Conservation (phyloP, 1,139 yeast species). For the Meyerozyma sp. region DNA sequence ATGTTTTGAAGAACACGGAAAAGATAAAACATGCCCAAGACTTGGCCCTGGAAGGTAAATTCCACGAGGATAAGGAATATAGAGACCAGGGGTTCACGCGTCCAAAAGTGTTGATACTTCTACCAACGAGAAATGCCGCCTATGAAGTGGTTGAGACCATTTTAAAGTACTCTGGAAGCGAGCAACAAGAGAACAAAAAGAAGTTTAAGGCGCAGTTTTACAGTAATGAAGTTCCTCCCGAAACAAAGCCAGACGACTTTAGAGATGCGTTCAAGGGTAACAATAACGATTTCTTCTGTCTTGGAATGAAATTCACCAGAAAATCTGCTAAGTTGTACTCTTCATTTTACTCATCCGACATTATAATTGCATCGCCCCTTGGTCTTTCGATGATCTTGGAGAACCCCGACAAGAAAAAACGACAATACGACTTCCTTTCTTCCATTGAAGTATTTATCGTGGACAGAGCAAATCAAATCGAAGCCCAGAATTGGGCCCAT, state of each 20-base stretch:
- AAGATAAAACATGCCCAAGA: slow-evolving; percentile 45
- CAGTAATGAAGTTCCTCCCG: slow-evolving; percentile 48
- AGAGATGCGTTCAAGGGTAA: slow-evolving; percentile 79
- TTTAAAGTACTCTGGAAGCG: slow-evolving; percentile 58
- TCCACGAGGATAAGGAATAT: slow-evolving; percentile 49
- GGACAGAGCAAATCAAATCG: slow-evolving; percentile 82
- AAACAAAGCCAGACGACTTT: slow-evolving; percentile 78
- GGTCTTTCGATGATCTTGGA: slow-evolving; percentile 81
- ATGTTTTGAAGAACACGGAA: slow-evolving; percentile 68
- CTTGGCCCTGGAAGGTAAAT: slow-evolving; percentile 33
- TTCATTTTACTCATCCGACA: slow-evolving; percentile 78
- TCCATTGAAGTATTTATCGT: slow-evolving; percentile 78
- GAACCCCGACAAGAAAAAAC: slow-evolving; percentile 53
- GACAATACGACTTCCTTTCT: slow-evolving; percentile 69
- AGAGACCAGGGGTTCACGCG: slow-evolving; percentile 95
- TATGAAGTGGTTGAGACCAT: slow-evolving; percentile 63
- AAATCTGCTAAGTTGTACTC: slow-evolving; percentile 81
- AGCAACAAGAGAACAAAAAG: slow-evolving; percentile 75
- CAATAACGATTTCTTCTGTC: slow-evolving; percentile 83
- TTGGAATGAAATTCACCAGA: slow-evolving; percentile 86
- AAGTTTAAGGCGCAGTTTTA: slow-evolving; percentile 70
- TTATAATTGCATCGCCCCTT: slow-evolving; percentile 86
- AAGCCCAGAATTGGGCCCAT: slow-evolving; percentile 94
- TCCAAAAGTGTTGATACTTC: slow-evolving; percentile 76
- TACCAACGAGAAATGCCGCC: slow-evolving; percentile 83